Conservation (phyloP, 176 grass and related monocot species). For the Poa annua region DNA sequence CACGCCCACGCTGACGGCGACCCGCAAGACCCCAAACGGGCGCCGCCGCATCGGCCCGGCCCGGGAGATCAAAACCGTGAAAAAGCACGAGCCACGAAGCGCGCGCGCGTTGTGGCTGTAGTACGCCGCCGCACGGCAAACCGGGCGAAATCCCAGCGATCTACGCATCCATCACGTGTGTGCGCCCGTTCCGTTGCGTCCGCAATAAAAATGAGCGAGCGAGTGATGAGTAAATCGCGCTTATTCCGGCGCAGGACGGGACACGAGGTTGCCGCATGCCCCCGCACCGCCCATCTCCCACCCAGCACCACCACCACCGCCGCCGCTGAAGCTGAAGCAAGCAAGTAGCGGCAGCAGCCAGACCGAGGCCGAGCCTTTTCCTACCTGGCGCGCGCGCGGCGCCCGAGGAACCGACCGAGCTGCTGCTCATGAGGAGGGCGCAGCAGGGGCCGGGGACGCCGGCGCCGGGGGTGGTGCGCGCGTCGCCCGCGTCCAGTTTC, state of each 20-base stretch:
- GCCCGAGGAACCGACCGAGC: slow-evolving; percentile 33
- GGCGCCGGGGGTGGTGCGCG: slow-evolving; percentile 51
- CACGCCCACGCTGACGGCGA: neutral
- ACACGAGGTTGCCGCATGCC: slow-evolving; percentile 49
- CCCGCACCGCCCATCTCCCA: neutral
- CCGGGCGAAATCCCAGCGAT: slow-evolving; percentile 30
- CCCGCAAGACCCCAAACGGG: slow-evolving; percentile 1
- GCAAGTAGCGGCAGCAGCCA: neutral
- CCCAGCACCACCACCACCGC: neutral
- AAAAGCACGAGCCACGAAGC: too few relatives aligned
- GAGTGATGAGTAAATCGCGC: slow-evolving; percentile 22
- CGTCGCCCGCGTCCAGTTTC: slow-evolving; percentile 77
- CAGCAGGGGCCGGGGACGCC: slow-evolving; percentile 1
- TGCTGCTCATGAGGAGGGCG: slow-evolving; percentile 43
- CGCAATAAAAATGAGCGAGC: neutral
- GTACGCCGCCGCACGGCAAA: slow-evolving; percentile 23
- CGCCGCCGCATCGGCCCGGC: neutral
- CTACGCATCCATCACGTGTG: neutral
- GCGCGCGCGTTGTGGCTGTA: too few relatives aligned
- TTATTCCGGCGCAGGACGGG: slow-evolving; percentile 50
- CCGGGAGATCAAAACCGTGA: too few relatives aligned
- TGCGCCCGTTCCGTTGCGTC: neutral
- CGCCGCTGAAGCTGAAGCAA: neutral
- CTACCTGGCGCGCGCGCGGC: neutral
- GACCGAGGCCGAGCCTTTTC: neutral